These are phyloP conservation scores for Sugiyamaella boreocaroliniensis DNA, from an alignment of 805 yeast genomes.

Conservation along the genomic window DNA sequence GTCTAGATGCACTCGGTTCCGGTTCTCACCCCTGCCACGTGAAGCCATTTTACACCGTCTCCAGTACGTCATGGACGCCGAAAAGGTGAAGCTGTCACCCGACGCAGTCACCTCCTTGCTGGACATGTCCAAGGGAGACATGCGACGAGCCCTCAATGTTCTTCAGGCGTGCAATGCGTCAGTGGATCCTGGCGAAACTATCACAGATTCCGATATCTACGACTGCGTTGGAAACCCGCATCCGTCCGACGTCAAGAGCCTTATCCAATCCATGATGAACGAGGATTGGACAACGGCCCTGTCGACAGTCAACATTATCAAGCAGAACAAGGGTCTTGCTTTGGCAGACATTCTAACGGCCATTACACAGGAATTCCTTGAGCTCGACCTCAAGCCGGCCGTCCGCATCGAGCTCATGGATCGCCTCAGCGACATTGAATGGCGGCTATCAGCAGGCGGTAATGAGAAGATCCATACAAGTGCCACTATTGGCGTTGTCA, in stretches of 20 bases:
- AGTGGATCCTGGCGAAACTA: slow-evolving; percentile 44
- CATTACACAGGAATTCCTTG: slow-evolving; percentile 61
- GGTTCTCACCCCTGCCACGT: slow-evolving; percentile 75
- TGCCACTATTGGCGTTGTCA: slow-evolving; percentile 83
- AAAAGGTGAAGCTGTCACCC: slow-evolving; percentile 49
- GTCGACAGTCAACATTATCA: slow-evolving; percentile 56
- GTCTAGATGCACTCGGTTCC: slow-evolving; percentile 90
- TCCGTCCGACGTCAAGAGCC: slow-evolving; percentile 72
- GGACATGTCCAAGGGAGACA: slow-evolving; percentile 81
- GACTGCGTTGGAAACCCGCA: slow-evolving; percentile 96
- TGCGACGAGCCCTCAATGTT: slow-evolving; percentile 91
- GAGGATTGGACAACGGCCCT: slow-evolving; percentile 85
- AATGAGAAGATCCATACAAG: slow-evolving; percentile 83
- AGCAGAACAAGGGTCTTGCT: slow-evolving; percentile 77
- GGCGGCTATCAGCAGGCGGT: slow-evolving; percentile 87
- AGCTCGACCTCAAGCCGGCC: slow-evolving; percentile 54
- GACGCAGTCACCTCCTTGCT: slow-evolving; percentile 64
- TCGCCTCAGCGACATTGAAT: slow-evolving; percentile 82
- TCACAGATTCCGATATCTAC: slow-evolving; percentile 70
- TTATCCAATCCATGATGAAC: slow-evolving; percentile 67
- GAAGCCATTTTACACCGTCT: slow-evolving; percentile 65
- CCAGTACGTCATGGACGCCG: slow-evolving; percentile 60
- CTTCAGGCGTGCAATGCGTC: slow-evolving; percentile 91
- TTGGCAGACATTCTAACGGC: slow-evolving; percentile 77
- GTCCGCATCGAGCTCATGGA: slow-evolving; percentile 60